These are phyloP conservation scores for Metschnikowia arizonensis DNA, from an alignment of 805 yeast genomes.

Conservation along the genomic window DNA sequence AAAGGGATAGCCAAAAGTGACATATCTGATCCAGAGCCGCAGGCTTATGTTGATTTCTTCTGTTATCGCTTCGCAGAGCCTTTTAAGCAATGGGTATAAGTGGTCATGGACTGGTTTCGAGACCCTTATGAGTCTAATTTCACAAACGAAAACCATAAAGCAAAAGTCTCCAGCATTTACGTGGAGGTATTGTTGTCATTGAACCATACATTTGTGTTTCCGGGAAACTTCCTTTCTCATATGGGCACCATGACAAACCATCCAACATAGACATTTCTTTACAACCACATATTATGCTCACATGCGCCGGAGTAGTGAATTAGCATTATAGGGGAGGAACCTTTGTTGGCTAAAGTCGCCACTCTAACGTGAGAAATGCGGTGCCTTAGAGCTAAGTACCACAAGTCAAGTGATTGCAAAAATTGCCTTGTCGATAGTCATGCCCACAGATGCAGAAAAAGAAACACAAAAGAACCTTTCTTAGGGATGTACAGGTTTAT, in stretches of 20 bases:
- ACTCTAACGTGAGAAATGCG: slow-evolving; percentile 2
- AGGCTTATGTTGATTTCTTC: neutral
- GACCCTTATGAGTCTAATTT: slow-evolving; percentile 6
- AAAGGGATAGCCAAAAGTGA: slow-evolving; percentile 15
- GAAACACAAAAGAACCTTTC: neutral
- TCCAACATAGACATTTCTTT: neutral
- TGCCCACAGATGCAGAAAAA: slow-evolving; percentile 1
- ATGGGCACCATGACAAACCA: slow-evolving; percentile 2
- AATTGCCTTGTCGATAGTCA: neutral
- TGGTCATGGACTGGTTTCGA: slow-evolving; percentile 17
- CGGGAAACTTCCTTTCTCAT: neutral
- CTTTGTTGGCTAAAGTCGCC: neutral
- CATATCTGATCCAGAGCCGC: neutral
- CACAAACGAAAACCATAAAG: slow-evolving; percentile 17
- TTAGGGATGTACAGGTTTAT: slow-evolving; percentile 17
- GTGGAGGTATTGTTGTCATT: neutral
- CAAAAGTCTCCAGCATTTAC: slow-evolving; percentile 8
- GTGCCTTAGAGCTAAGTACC: too few relatives aligned
- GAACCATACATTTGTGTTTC: neutral
- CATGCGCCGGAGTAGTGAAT: slow-evolving; percentile 13
- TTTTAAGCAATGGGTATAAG: slow-evolving; percentile 7
- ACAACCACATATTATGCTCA: slow-evolving; percentile 5
- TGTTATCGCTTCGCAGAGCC: slow-evolving; percentile 8
- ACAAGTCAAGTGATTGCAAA: neutral
- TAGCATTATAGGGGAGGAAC: neutral